These are phyloP conservation scores for Boletellus sp. DNA, from an alignment of 768 basidiomycete species.

Conservation along the genomic window DNA sequence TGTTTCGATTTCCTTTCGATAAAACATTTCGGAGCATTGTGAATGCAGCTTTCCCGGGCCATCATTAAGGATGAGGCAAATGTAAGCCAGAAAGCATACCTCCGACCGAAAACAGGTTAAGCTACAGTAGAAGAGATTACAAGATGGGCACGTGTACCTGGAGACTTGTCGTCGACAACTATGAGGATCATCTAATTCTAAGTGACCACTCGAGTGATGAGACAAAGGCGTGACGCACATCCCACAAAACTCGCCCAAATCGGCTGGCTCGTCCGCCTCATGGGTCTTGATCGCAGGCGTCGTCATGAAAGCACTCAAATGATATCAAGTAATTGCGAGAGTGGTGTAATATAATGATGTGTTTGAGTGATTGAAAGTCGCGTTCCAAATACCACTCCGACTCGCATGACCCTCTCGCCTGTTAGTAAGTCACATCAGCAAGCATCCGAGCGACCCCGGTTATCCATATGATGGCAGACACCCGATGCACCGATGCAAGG, in stretches of 20 bases:
- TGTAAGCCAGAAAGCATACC: slow-evolving; percentile 36
- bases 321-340: too few relatives aligned
- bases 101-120: slow-evolving; percentile 73
- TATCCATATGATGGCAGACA: slow-evolving; percentile 36
- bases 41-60: slow-evolving; percentile 46
- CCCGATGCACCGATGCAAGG: slow-evolving; percentile 45
- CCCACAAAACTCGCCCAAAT: slow-evolving; percentile 33
- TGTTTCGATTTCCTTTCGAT: slow-evolving; percentile 66
- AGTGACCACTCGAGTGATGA: slow-evolving; percentile 2
- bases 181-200: slow-evolving; percentile 1
- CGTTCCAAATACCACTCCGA: too few relatives aligned
- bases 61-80: background rate
- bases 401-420: too few relatives aligned
- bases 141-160: slow-evolving; percentile 78
- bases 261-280: slow-evolving; percentile 7
- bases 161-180: slow-evolving; percentile 76
- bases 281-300: slow-evolving; percentile 15
- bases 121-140: slow-evolving; percentile 80
- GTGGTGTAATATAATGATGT: too few relatives aligned
- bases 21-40: slow-evolving; percentile 80
- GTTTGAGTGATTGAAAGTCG: too few relatives aligned
- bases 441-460: background rate
- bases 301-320: slow-evolving; percentile 10
- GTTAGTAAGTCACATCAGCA: too few relatives aligned
- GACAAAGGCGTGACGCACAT: slow-evolving; percentile 35